phyloP scores from a whole-genome alignment of 495 filamentous ascomycete genomes.

The Cladorrhinum samala region DNA sequence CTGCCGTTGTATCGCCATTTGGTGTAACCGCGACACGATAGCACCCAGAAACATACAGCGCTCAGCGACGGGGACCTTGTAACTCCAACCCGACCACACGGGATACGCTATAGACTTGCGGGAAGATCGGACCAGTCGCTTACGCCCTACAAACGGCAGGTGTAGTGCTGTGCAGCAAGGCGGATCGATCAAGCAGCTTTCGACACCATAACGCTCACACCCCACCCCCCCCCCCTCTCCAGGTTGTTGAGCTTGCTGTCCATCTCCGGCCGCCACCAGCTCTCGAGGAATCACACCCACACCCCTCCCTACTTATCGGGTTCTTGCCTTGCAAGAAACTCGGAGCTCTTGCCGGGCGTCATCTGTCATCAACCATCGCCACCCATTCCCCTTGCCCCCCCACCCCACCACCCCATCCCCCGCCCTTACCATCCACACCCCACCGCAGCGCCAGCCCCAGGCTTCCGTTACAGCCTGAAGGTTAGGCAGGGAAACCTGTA shows the following conservation, averaged over 20 bases:
- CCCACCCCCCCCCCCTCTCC: slow-evolving; percentile 17
- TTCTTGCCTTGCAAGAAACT: too few relatives aligned
- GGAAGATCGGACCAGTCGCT: slow-evolving; percentile 8
- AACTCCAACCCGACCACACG: slow-evolving; percentile 24
- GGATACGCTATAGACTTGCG: slow-evolving; percentile 4
- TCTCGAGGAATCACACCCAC: slow-evolving; percentile 22
- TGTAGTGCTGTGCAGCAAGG: slow-evolving; percentile 5
- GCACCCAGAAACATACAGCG: slow-evolving; percentile 20
- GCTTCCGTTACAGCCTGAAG: slow-evolving; percentile 44
- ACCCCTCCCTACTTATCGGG: slow-evolving; percentile 19
- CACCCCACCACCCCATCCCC: slow-evolving; percentile 2
- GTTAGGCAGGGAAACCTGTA: slow-evolving; percentile 39
- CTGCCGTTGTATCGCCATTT: slow-evolving; percentile 19
- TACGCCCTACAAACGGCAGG: not conserved
- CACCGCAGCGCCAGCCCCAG: slow-evolving; percentile 25
- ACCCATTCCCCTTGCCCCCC: slow-evolving; percentile 7
- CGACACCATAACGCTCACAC: slow-evolving; percentile 15
- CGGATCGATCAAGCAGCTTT: slow-evolving; percentile 5
- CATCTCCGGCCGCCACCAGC: slow-evolving; percentile 1
- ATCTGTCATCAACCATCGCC: slow-evolving; percentile 19
- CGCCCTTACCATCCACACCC: slow-evolving; percentile 8
- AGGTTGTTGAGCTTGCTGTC: slow-evolving; percentile 10
- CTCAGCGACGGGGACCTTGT: slow-evolving; percentile 7
- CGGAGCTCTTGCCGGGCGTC: slow-evolving; percentile 13
- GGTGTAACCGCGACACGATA: slow-evolving; percentile 30